These are phyloP conservation scores for Plasmopara viticola DNA, from an alignment of 352 stramenopile genomes.

Conservation along the genomic window DNA sequence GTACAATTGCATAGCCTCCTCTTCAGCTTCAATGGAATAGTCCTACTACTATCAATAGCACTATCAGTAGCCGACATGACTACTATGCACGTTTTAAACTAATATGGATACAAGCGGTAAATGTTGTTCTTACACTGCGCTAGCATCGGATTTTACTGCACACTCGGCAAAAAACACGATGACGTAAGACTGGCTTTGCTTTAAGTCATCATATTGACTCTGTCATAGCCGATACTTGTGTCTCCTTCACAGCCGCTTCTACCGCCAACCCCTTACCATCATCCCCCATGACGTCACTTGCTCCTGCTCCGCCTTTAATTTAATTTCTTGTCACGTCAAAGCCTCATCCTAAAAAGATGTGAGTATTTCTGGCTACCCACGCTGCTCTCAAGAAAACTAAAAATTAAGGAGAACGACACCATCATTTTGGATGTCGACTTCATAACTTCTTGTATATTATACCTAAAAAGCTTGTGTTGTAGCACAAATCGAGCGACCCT, in stretches of 20 bases:
- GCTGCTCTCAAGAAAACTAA: too few species aligned
- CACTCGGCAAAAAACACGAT: not conserved
- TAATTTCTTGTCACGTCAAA: constrained; percentile 29
- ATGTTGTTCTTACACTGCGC: constrained; percentile 50
- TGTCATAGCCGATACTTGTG: constrained; percentile 13
- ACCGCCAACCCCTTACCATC: constrained; percentile 15
- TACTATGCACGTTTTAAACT: constrained; percentile 42
- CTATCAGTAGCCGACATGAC: constrained; percentile 21
- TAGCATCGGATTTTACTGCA: constrained; percentile 37
- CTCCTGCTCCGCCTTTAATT: constrained; percentile 29
- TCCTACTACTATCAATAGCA: not conserved
- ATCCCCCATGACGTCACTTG: constrained; percentile 26
- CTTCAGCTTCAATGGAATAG: constrained; percentile 28
- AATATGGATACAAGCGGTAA: constrained; percentile 53
- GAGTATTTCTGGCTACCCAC: constrained; percentile 32
- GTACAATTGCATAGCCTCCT: constrained; percentile 31
- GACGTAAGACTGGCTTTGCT: not conserved
- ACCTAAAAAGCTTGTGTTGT: too few species aligned
- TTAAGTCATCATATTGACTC: not conserved
- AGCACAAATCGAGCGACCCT: too few species aligned
- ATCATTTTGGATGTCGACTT: too few species aligned
- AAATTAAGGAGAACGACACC: too few species aligned
- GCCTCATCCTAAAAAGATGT: constrained; percentile 40
- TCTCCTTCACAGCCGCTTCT: constrained; percentile 16
- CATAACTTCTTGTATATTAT: too few species aligned